These are phyloP conservation scores for Arthromyces matolae DNA, from an alignment of 768 basidiomycete genomes.

Conservation along the genomic window DNA sequence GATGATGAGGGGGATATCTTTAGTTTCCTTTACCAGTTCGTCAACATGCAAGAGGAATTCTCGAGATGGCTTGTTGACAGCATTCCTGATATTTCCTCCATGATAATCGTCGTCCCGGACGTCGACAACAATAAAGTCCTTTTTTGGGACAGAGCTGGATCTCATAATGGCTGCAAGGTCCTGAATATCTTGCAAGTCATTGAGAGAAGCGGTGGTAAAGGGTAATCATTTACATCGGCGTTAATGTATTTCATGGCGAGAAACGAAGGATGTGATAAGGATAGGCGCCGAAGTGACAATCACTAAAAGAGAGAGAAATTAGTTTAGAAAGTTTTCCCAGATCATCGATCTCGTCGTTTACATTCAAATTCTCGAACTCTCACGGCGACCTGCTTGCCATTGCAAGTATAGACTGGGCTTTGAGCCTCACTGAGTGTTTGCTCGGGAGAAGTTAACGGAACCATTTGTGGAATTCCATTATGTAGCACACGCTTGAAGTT, in stretches of 20 bases:
- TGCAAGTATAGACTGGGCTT: too few relatives aligned
- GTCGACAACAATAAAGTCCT: constrained; percentile 76
- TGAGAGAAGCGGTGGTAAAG: neutral
- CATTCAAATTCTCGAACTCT: neutral
- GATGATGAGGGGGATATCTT: constrained; percentile 58
- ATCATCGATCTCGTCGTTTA: too few relatives aligned
- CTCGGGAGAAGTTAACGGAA: too few relatives aligned
- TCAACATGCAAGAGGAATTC: constrained; percentile 57
- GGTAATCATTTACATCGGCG: constrained; percentile 14
- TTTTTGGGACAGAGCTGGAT: constrained; percentile 50
- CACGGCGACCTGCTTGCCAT: too few relatives aligned
- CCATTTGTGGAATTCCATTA: too few relatives aligned
- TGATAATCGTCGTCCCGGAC: constrained; percentile 80
- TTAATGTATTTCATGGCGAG: constrained; percentile 19
- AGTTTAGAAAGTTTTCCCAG: constrained; percentile 5
- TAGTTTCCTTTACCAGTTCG: constrained; percentile 54
- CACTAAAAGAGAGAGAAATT: neutral
- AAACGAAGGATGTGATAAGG: neutral
- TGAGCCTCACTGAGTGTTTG: too few relatives aligned
- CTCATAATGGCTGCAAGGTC: constrained; percentile 70
- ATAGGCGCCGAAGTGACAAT: neutral
- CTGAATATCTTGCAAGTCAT: constrained; percentile 31
- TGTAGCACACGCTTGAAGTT: too few relatives aligned
- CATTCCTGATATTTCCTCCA: constrained; percentile 75
- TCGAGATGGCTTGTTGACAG: constrained; percentile 57